Conservation (phyloP, 2,329 filamentous ascomycete species). For the Aspergillus udagawae region DNA sequence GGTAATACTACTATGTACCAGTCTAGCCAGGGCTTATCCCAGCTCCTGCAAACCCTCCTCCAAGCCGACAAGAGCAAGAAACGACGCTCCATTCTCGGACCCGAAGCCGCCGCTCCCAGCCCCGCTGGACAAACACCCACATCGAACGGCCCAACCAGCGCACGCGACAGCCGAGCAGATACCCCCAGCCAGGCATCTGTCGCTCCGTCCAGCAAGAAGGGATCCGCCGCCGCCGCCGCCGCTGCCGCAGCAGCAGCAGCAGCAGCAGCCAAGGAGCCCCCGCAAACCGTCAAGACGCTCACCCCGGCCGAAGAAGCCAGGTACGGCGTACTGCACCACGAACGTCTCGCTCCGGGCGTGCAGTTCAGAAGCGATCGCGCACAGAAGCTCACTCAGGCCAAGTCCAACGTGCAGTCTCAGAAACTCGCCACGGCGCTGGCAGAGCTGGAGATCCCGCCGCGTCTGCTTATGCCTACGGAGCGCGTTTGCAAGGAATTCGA, state of each 20-base stretch:
- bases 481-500: conserved; percentile 49
- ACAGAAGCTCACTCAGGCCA: conserved; percentile 47
- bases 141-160: conserved; percentile 31
- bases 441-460: conserved; percentile 45
- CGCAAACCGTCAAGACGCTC: conserved; percentile 64
- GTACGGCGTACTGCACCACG: conserved; percentile 81
- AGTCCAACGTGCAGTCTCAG: conserved; percentile 48
- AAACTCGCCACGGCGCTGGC: conserved; percentile 46
- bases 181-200: conserved; percentile 26
- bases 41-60: conserved; percentile 77
- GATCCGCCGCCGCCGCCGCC: conserved; percentile 36
- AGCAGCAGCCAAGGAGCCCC: conserved; percentile 26
- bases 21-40: conserved; percentile 72
- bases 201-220: conserved; percentile 26
- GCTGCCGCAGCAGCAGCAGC: conserved; percentile 38
- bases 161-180: conserved; percentile 35
- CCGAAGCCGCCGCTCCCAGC: conserved; percentile 49
- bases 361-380: conserved; percentile 71
- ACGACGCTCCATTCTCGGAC: conserved; percentile 65
- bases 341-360: conserved; percentile 79
- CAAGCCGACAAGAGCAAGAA: conserved; percentile 86
- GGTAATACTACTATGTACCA: conserved; percentile 72
- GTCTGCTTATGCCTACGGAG: conserved; percentile 48
- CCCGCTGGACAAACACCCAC: conserved; percentile 53
- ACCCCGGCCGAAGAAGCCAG: conserved; percentile 69